phyloP scores from a whole-genome alignment of 2,329 filamentous ascomycete genomes.

The Apiospora saccharicola region DNA sequence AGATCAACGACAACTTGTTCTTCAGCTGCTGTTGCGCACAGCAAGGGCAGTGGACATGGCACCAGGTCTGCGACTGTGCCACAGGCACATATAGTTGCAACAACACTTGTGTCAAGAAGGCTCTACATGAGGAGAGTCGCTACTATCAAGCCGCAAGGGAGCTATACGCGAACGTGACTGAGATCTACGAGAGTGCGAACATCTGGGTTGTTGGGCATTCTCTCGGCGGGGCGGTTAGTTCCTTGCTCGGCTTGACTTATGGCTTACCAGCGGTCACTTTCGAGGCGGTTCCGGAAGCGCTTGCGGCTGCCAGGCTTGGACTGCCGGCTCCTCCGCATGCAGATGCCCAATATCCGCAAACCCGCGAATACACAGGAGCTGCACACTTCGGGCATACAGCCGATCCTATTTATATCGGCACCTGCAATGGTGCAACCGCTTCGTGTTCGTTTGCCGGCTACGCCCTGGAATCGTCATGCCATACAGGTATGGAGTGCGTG shows the following conservation, averaged over 20 bases:
- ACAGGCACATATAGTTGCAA: conserved; percentile 89
- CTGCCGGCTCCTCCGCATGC: conserved; percentile 84
- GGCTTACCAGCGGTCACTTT: conserved; percentile 92
- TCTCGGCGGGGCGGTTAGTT: conserved; percentile 86
- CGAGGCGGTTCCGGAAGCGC: conserved; percentile 89
- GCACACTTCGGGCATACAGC: conserved; percentile 96
- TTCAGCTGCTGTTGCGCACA: conserved; percentile 98
- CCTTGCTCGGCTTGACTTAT: conserved; percentile 89
- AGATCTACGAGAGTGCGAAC: conserved; percentile 82
- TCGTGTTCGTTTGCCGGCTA: conserved; percentile 92
- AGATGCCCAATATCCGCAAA: conserved; percentile 74
- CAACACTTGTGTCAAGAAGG: conserved; percentile 82
- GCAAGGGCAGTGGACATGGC: conserved; percentile 88
- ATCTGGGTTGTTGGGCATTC: conserved; percentile 95
- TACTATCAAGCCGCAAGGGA: conserved; percentile 92
- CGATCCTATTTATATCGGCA: conserved; percentile 93
- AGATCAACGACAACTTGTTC: conserved; percentile 96
- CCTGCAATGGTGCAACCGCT: conserved; percentile 88
- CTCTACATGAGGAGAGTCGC: conserved; percentile 81
- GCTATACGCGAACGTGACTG: conserved; percentile 91
- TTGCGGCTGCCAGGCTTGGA: conserved; percentile 84
- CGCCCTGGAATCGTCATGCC: conserved; percentile 91
- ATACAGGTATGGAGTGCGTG: conserved; percentile 84
- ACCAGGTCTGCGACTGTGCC: conserved; percentile 92
- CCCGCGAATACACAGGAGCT: conserved; percentile 75